Evolutionary conservation across 495 filamentous ascomycete species (phyloP).

Genomic region (Cairneyella variabilis): DNA sequence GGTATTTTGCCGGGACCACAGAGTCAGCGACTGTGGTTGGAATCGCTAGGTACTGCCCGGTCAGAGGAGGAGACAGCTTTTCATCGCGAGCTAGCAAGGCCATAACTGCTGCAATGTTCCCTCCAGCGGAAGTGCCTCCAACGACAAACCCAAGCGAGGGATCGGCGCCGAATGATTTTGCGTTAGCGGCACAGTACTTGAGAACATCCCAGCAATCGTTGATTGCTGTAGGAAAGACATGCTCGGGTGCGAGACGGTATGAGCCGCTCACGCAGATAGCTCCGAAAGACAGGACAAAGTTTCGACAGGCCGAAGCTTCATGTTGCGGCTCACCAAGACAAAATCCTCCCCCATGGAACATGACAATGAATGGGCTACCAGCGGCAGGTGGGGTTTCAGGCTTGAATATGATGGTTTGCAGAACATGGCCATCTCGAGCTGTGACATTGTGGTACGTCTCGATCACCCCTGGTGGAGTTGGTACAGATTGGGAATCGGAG

Average conservation of each 20-base stretch:
- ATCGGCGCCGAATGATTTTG: constrained; percentile 30
- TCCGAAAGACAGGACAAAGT: constrained; percentile 26
- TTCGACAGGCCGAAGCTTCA: constrained; percentile 30
- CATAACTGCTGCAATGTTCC: constrained; percentile 39
- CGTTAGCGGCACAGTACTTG: constrained; percentile 41
- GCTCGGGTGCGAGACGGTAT: constrained; percentile 44
- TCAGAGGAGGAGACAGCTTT: constrained; percentile 36
- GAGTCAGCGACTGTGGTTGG: constrained; percentile 30
- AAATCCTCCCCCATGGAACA: constrained; percentile 42
- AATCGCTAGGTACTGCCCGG: constrained; percentile 38
- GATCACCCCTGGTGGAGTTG: background rate
- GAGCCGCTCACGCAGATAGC: constrained; percentile 34
- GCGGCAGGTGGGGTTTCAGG: constrained; percentile 27
- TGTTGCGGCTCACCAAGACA: constrained; percentile 33
- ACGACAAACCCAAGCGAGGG: constrained; percentile 42
- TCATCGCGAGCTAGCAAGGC: constrained; percentile 39
- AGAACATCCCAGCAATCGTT: constrained; percentile 47
- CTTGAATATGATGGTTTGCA: background rate
- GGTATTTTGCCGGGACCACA: constrained; percentile 23
- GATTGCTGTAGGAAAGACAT: constrained; percentile 39
- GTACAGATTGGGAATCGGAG: too few relatives aligned
- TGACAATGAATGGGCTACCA: constrained; percentile 36
- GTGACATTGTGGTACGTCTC: background rate
- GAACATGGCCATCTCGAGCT: background rate
- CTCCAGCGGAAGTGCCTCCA: constrained; percentile 46